Conservation (phyloP, 2,329 filamentous ascomycete genomes). For the Diaporthe australafricana region DNA sequence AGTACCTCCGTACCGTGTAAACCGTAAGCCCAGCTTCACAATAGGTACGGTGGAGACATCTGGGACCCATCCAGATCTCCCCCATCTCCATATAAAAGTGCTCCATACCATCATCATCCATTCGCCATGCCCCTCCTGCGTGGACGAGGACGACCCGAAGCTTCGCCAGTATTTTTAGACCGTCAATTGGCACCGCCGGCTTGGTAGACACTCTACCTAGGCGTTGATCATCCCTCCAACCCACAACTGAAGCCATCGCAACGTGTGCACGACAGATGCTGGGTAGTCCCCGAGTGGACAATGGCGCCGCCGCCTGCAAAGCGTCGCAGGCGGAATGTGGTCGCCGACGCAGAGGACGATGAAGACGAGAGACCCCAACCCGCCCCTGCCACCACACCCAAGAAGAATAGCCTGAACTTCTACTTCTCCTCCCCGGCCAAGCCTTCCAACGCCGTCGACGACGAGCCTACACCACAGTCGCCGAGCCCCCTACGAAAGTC, state of each 20-base stretch:
- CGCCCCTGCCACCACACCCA: slow-evolving; percentile 36
- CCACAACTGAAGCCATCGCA: neutral
- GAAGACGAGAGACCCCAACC: slow-evolving; percentile 49
- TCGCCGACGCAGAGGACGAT: slow-evolving; percentile 63
- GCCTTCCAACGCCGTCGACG: slow-evolving; percentile 41
- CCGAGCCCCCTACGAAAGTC: slow-evolving; percentile 56
- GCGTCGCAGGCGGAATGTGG: slow-evolving; percentile 68
- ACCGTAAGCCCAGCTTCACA: neutral
- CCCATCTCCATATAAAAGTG: neutral
- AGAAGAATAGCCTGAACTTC: slow-evolving; percentile 63
- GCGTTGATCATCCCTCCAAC: neutral
- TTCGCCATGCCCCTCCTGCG: neutral
- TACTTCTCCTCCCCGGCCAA: slow-evolving; percentile 64
- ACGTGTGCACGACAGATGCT: slow-evolving; percentile 32
- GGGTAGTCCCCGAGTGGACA: slow-evolving; percentile 41
- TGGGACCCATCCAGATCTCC: slow-evolving; percentile 4
- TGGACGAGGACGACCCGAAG: neutral
- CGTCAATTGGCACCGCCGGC: neutral
- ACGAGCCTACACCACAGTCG: slow-evolving; percentile 48
- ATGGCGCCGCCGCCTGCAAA: slow-evolving; percentile 71
- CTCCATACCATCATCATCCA: slow-evolving; percentile 1
- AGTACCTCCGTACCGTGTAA: neutral
- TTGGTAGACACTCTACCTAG: no score
- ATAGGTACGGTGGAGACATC: neutral
- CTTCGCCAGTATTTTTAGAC: neutral